Evolutionary conservation across 495 filamentous ascomycete species (phyloP).

Genomic region (Daldinia vernicosa): DNA sequence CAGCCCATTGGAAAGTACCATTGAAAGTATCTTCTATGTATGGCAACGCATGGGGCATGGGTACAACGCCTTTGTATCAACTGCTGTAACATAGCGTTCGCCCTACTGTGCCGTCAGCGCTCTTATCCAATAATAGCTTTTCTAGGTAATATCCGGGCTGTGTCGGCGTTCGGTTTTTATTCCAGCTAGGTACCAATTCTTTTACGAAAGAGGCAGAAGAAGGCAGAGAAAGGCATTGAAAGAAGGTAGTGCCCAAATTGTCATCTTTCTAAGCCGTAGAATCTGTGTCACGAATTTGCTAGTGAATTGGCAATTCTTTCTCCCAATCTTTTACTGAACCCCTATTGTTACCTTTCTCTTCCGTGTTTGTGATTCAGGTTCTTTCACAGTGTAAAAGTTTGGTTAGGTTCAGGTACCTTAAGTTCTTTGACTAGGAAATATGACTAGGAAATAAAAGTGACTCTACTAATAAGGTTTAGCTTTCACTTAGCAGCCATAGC

Average conservation of each 20-base stretch:
- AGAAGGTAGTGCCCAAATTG: background rate
- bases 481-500: background rate
- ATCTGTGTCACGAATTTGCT: background rate
- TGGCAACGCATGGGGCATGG: constrained; percentile 1
- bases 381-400: constrained; percentile 36
- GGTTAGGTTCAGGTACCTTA: too few species aligned
- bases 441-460: constrained; percentile 32
- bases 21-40: background rate
- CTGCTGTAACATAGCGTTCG: constrained; percentile 5
- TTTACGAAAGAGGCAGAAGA: constrained; percentile 2
- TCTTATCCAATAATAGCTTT: constrained; percentile 3
- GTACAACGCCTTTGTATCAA: background rate
- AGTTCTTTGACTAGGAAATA: constrained; percentile 22
- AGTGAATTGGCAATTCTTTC: constrained; percentile 18
- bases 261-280: background rate
- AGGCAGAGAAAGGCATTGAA: constrained; percentile 1
- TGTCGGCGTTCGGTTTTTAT: constrained; percentile 21
- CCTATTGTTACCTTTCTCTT: constrained; percentile 13
- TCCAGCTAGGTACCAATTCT: constrained; percentile 5
- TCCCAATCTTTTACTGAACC: constrained; percentile 2
- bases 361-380: constrained; percentile 13
- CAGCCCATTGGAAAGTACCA: constrained; percentile 37
- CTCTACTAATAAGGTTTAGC: constrained; percentile 39
- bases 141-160: constrained; percentile 17
- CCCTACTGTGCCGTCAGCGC: constrained; percentile 17